Percentiles rank a stretch among this genome's conserved stretches.
phyloP scores from a whole-genome alignment of 2,329 filamentous ascomycete species.

The Penicillium occitanis region DNA sequence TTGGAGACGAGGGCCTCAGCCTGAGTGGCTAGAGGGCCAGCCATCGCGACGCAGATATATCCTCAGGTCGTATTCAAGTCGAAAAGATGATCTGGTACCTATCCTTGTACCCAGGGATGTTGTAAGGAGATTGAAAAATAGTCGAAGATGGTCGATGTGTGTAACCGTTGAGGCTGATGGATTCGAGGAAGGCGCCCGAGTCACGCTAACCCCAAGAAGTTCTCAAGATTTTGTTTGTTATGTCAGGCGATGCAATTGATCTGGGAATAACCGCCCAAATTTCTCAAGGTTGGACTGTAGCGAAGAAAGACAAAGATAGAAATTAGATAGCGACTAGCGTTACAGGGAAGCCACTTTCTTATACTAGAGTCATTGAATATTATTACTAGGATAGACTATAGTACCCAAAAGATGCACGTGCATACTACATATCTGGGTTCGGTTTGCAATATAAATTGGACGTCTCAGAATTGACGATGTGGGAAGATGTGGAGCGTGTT shows the following conservation, averaged over 20 bases:
- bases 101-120: not conserved
- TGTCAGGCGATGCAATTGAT: not conserved
- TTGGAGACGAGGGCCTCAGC: conserved; percentile 19
- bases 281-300: not conserved
- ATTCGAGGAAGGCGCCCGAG: not conserved
- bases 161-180: not conserved
- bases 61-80: not conserved
- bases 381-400: not conserved
- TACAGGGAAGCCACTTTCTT: not conserved
- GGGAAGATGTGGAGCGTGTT: not conserved
- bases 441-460: not conserved
- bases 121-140: not conserved
- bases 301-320: not conserved
- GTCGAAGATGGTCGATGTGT: not conserved
- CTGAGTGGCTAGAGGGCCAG: conserved; percentile 20
- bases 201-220: not conserved
- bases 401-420: not conserved
- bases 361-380: not conserved
- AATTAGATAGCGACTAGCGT: not conserved
- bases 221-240: not conserved
- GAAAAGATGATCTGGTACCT: not conserved
- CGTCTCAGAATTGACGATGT: not conserved
- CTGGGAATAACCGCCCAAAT: not conserved
- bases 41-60: not conserved
- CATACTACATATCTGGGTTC: not conserved